A percentile compares a stretch with the other conserved stretches of the same genome.
These are phyloP conservation scores for Globisporangium yorkense DNA, from an alignment of 352 stramenopile species.

Conservation along the genomic window DNA sequence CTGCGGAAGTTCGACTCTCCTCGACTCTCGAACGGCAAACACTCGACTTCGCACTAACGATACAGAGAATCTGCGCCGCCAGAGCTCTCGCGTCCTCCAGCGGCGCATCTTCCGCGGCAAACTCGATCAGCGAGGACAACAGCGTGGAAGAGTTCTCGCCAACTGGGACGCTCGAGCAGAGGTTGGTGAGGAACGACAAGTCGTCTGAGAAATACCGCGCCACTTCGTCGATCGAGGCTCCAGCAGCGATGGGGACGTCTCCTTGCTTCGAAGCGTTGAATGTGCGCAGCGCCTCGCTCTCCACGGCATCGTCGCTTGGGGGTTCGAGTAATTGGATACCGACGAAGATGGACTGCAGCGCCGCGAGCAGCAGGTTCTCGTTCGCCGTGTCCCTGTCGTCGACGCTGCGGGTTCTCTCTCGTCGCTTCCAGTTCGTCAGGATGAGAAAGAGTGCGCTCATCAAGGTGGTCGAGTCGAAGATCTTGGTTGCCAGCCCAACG, in stretches of 20 bases:
- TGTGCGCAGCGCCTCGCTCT: background rate
- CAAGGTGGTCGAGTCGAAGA: constrained; percentile 47
- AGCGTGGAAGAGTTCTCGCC: background rate
- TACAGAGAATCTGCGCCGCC: constrained; percentile 7
- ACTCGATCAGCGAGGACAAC: constrained; percentile 5
- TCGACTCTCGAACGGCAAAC: constrained; percentile 5
- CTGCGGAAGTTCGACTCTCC: background rate
- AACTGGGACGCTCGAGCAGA: constrained; percentile 16
- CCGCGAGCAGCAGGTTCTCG: constrained; percentile 55
- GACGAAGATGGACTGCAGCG: constrained; percentile 47
- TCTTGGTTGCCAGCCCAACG: constrained; percentile 24
- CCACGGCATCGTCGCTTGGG: constrained; percentile 2
- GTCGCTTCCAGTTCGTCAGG: constrained; percentile 31
- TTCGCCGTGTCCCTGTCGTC: constrained; percentile 13
- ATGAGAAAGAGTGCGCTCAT: constrained; percentile 35
- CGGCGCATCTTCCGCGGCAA: constrained; percentile 6
- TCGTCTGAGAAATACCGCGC: constrained; percentile 25
- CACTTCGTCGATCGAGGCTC: constrained; percentile 16
- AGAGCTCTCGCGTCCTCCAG: constrained; percentile 6
- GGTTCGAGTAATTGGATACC: constrained; percentile 22
- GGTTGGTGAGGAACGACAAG: constrained; percentile 31
- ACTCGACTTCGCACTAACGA: constrained; percentile 10
- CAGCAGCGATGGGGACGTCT: background rate
- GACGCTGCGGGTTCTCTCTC: constrained; percentile 3
- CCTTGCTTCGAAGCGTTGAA: constrained; percentile 3